These are phyloP conservation scores for Microcyclospora tardicrescens DNA, from an alignment of 2,329 filamentous ascomycete genomes.

Conservation along the genomic window DNA sequence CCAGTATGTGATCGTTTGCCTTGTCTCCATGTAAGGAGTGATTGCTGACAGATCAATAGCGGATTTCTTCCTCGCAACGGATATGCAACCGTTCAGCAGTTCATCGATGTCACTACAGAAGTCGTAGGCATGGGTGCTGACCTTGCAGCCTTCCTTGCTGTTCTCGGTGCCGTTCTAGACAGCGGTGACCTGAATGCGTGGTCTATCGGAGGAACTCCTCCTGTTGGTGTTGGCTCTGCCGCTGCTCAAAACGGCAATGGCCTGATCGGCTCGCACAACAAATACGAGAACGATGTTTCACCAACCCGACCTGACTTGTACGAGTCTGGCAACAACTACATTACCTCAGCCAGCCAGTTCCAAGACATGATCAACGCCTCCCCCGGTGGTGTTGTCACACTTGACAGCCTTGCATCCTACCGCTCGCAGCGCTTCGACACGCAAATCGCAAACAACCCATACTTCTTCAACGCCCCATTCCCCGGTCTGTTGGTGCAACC, in stretches of 20 bases:
- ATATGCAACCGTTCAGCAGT: conserved; percentile 19
- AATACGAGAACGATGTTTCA: conserved; percentile 25
- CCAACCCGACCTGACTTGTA: conserved; percentile 23
- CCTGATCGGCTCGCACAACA: conserved; percentile 20
- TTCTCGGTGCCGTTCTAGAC: conserved; percentile 21
- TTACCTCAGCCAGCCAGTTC: conserved; percentile 14
- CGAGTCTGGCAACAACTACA: conserved; percentile 16
- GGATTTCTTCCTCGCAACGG: conserved; percentile 21
- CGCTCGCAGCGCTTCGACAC: conserved; percentile 11
- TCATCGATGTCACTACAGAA: conserved; percentile 14
- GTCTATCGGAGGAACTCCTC: conserved; percentile 20
- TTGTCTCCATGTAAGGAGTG: no score
- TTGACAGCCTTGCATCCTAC: conserved; percentile 5
- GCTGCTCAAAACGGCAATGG: conserved; percentile 8
- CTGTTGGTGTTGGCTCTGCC: not conserved
- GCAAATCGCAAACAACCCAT: conserved; percentile 19
- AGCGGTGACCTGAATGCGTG: conserved; percentile 17
- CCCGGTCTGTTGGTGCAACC: conserved; percentile 16
- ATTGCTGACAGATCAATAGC: conserved; percentile 1
- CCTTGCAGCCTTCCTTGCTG: conserved; percentile 20
- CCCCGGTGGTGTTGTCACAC: conserved; percentile 7
- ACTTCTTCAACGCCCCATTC: conserved; percentile 23
- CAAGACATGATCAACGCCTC: conserved; percentile 18
- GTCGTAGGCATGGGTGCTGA: conserved; percentile 24
- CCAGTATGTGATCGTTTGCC: conserved; percentile 2